Conservation (phyloP, 306 rosid genomes). For the Pyrus betulifolia region DNA sequence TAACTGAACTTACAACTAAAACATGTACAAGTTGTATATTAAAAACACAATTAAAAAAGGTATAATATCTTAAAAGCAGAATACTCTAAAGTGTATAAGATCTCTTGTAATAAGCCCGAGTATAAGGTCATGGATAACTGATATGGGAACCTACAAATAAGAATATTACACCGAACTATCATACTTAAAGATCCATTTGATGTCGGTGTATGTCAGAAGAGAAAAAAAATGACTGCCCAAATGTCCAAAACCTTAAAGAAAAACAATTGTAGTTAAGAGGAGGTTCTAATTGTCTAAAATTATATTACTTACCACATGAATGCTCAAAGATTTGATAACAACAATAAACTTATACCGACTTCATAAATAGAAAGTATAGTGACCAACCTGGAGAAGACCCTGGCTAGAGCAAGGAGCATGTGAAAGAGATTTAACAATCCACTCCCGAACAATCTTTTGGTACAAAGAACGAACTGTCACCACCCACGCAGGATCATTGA, state of each 20-base stretch:
- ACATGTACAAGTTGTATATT: not conserved
- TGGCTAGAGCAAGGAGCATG: slow-evolving; percentile 96
- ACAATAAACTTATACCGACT: slow-evolving; percentile 9
- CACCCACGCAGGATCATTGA: slow-evolving; percentile 93
- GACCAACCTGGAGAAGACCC: slow-evolving; percentile 93
- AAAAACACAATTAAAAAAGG: not conserved
- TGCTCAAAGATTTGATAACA: not conserved
- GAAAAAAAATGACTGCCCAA: not conserved
- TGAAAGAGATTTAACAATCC: slow-evolving; percentile 89
- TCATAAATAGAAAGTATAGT: slow-evolving; percentile 16
- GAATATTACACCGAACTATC: not conserved
- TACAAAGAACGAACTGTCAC: slow-evolving; percentile 71
- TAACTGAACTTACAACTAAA: not conserved
- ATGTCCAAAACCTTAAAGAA: not conserved
- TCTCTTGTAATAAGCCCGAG: not conserved
- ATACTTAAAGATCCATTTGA: not conserved
- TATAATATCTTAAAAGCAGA: not conserved
- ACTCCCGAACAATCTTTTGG: slow-evolving; percentile 90
- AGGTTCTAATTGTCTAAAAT: not conserved
- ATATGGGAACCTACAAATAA: not conserved
- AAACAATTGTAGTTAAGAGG: not conserved
- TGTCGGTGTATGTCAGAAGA: not conserved
- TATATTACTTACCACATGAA: not conserved
- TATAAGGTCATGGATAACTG: not conserved
- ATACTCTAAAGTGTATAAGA: not conserved